Evolutionary conservation across 2,329 filamentous ascomycete genomes (phyloP).

Genomic region (Biscogniauxia mediterranea): DNA sequence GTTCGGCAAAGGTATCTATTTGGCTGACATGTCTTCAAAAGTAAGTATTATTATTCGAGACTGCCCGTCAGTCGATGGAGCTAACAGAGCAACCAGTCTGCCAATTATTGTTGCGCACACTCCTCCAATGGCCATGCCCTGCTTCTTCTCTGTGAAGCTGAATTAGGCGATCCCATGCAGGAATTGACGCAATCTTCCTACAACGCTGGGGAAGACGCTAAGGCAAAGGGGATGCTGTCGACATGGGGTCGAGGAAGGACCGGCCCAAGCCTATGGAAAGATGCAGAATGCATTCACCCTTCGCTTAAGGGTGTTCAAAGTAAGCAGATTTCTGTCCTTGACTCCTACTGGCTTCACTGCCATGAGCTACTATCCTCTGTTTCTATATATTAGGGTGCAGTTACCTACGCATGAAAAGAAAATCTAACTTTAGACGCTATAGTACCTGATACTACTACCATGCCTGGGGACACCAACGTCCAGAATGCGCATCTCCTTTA

Average conservation of each 20-base stretch:
- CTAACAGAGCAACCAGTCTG: conserved; percentile 46
- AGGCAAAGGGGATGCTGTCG: conserved; percentile 56
- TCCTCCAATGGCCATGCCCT: conserved; percentile 69
- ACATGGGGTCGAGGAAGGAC: conserved; percentile 69
- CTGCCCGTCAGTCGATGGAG: background rate
- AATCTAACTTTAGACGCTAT: background rate
- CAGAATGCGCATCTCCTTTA: conserved; percentile 53
- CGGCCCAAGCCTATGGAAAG: conserved; percentile 71
- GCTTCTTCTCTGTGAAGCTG: conserved; percentile 79
- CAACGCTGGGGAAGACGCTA: conserved; percentile 62
- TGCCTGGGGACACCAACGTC: conserved; percentile 49
- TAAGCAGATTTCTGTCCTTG: conserved; percentile 37
- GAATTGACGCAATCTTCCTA: conserved; percentile 58
- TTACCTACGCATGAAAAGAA: background rate
- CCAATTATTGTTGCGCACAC: conserved; percentile 67
- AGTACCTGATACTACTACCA: conserved; percentile 47
- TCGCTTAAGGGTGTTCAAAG: conserved; percentile 66
- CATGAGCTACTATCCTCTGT: no score
- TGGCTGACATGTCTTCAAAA: conserved; percentile 82
- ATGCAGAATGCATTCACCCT: conserved; percentile 65
- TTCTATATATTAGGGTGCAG: no score
- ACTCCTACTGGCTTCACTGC: background rate
- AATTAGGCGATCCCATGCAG: conserved; percentile 74
- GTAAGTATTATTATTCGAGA: conserved; percentile 11
- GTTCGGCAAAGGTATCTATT: conserved; percentile 88